A percentile compares a stretch with the other conserved stretches of the same genome.
Evolutionary conservation across 2,329 filamentous ascomycete species (phyloP).

Genomic region (Penicillium palitans): DNA sequence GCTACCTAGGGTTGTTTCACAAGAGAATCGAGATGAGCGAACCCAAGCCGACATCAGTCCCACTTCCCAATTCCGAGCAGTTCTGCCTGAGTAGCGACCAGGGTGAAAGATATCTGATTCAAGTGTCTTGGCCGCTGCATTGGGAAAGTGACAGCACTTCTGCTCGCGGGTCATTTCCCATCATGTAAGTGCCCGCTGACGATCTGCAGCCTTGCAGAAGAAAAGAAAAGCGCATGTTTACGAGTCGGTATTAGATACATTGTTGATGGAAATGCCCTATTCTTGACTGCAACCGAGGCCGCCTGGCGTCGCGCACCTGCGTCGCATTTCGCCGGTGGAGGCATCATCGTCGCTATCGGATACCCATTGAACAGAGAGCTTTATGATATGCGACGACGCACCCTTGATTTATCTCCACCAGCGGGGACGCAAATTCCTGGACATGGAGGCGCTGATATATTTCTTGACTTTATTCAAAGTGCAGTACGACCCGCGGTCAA

Average conservation of each 20-base stretch:
- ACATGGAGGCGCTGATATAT: slow-evolving; percentile 10
- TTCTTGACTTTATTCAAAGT: slow-evolving; percentile 16
- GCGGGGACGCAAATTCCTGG: neutral
- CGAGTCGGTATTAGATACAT: slow-evolving; percentile 20
- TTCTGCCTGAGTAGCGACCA: slow-evolving; percentile 18
- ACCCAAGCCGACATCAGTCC: neutral
- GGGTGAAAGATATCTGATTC: slow-evolving; percentile 20
- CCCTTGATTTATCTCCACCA: slow-evolving; percentile 14
- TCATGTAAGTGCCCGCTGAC: slow-evolving; percentile 4
- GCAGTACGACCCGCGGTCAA: slow-evolving; percentile 9
- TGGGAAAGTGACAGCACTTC: slow-evolving; percentile 11
- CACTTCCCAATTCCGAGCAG: slow-evolving; percentile 21
- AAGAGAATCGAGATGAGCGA: neutral
- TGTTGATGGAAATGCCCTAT: slow-evolving; percentile 27
- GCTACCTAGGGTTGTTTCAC: neutral
- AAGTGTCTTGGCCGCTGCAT: slow-evolving; percentile 25
- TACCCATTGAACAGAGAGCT: slow-evolving; percentile 20
- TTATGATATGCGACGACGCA: slow-evolving; percentile 10
- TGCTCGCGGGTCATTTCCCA: neutral
- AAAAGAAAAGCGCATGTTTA: neutral
- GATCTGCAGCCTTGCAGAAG: neutral
- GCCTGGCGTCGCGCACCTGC: slow-evolving; percentile 21
- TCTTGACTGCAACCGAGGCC: slow-evolving; percentile 26
- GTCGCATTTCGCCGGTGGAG: slow-evolving; percentile 17
- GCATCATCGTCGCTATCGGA: slow-evolving; percentile 26